Percentiles rank a stretch among this genome's conserved stretches.
Evolutionary conservation across 208 protist genomes (phyloP).

Genomic region (Tetramitus jugosus): DNA sequence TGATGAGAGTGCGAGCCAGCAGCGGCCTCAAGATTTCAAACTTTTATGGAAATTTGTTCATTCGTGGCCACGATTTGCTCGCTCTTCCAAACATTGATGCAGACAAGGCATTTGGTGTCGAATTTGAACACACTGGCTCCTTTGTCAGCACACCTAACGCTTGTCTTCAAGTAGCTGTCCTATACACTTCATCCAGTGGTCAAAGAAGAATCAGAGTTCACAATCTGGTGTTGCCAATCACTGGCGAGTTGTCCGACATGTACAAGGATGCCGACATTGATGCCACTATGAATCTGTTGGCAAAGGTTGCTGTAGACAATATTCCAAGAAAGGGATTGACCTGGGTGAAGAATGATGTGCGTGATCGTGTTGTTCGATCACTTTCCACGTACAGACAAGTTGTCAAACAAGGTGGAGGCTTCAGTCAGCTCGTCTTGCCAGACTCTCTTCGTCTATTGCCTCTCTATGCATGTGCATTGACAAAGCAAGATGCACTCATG

Average conservation of each 20-base stretch:
- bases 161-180: conserved; percentile 19
- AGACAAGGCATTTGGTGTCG: conserved; percentile 66
- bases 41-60: conserved; percentile 90
- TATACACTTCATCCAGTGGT: conserved; percentile 13
- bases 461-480: background rate
- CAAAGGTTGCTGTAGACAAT: background rate
- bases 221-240: background rate
- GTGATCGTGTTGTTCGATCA: background rate
- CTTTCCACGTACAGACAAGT: background rate
- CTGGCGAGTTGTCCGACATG: background rate
- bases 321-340: background rate
- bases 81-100: conserved; percentile 75
- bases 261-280: background rate
- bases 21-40: conserved; percentile 64
- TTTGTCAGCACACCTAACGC: background rate
- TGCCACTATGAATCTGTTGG: background rate
- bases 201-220: conserved; percentile 22
- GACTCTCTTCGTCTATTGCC: background rate
- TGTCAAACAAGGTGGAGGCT: background rate
- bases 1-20: conserved; percentile 85
- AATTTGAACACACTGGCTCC: background rate
- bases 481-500: background rate
- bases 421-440: background rate
- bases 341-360: background rate
- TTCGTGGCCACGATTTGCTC: conserved; percentile 84